These are phyloP conservation scores for Microcyclosporella mali DNA, from an alignment of 2,329 filamentous ascomycete genomes.

Conservation along the genomic window DNA sequence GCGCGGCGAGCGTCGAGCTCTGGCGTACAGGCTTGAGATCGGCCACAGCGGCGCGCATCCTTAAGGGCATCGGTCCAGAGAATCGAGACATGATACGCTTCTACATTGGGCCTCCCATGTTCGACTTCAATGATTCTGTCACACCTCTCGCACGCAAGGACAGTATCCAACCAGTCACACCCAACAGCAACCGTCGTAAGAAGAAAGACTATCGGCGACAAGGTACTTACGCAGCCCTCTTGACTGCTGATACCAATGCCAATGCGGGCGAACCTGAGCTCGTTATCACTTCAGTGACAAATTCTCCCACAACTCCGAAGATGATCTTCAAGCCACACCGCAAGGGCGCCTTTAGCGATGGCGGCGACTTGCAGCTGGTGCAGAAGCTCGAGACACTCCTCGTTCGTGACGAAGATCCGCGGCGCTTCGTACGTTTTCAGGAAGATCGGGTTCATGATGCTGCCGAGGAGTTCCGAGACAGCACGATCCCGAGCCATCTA, in stretches of 20 bases:
- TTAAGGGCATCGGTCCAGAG: conserved; percentile 22
- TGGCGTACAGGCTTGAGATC: conserved; percentile 34
- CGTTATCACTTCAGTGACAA: conserved; percentile 26
- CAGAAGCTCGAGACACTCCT: conserved; percentile 21
- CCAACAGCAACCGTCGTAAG: conserved; percentile 1
- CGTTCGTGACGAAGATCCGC: conserved; percentile 14
- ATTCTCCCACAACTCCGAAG: conserved; percentile 24
- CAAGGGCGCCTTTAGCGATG: conserved; percentile 28
- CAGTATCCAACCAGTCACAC: conserved; percentile 1
- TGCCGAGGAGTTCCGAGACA: conserved; percentile 21
- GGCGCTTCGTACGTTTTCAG: conserved; percentile 26
- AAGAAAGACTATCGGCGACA: conserved; percentile 1
- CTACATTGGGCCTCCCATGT: conserved; percentile 13
- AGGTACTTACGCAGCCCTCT: conserved; percentile 25
- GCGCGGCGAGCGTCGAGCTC: conserved; percentile 31
- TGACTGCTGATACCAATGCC: conserved; percentile 14
- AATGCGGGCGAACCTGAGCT: conserved; percentile 20
- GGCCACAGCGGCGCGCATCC: conserved; percentile 28
- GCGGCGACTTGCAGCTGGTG: conserved; percentile 23
- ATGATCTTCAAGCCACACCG: conserved; percentile 28
- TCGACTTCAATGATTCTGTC: conserved; percentile 4
- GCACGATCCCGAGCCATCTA: conserved; percentile 23
- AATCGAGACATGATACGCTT: conserved; percentile 4
- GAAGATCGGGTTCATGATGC: conserved; percentile 14
- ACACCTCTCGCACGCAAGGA: neutral